A percentile compares a stretch with the other conserved stretches of the same genome.
Conservation (phyloP, 495 filamentous ascomycete genomes). For the Trichoderma erinaceum region DNA sequence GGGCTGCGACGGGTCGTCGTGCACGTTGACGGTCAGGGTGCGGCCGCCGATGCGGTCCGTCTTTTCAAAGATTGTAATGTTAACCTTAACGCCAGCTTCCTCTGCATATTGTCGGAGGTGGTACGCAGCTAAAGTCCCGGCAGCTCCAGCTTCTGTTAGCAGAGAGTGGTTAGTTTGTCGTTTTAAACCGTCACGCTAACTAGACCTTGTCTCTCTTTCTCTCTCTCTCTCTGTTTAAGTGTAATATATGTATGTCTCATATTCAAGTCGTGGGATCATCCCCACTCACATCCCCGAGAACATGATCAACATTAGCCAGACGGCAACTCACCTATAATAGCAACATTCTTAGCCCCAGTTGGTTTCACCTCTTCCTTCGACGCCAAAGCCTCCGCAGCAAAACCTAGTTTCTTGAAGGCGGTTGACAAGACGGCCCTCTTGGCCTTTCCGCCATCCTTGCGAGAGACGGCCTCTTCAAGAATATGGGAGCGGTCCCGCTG, state of each 20-base stretch:
- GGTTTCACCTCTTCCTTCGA: neutral
- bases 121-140: slow-evolving; percentile 80
- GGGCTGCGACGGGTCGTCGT: slow-evolving; percentile 59
- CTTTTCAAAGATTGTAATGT: slow-evolving; percentile 88
- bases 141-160: slow-evolving; percentile 78
- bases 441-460: too few species aligned
- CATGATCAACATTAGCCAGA: too few species aligned
- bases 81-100: slow-evolving; percentile 41
- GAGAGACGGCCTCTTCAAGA: too few species aligned
- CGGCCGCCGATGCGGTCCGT: slow-evolving; percentile 76
- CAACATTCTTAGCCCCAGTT: slow-evolving; percentile 5
- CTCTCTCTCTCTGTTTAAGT: neutral
- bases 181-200: too few species aligned
- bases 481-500: too few species aligned
- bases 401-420: too few species aligned
- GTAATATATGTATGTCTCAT: neutral
- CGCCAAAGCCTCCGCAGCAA: neutral
- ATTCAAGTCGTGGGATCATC: neutral
- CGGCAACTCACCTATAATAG: slow-evolving; percentile 15
- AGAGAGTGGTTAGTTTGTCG: neutral
- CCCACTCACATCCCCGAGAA: neutral
- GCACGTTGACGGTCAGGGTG: slow-evolving; percentile 80
- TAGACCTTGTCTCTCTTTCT: too few species aligned
- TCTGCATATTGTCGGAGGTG: slow-evolving; percentile 65
- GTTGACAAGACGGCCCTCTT: too few species aligned